Base-by-base conservation (phyloP, 345 rosid genomes). In the Populus nigra region DNA sequence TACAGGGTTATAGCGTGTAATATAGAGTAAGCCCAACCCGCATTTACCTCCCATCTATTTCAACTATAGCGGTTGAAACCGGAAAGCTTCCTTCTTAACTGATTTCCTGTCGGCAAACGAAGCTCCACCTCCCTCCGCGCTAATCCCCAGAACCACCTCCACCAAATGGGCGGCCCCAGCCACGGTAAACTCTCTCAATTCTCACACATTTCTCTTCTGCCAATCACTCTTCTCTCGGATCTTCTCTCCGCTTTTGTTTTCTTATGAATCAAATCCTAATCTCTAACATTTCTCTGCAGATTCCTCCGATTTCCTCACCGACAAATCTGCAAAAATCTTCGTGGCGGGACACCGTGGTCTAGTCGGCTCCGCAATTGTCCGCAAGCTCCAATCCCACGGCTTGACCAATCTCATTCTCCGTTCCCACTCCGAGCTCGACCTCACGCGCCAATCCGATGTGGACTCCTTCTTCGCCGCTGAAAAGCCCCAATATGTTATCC, bases 271-370 rank as follows among this genome's bases (percentile, higher is more conserved):
- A 15, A 47, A 47, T 9, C 2, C 27, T 59, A 59, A 57, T n/a
- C 63, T 57, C 63, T 9, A 57, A 59, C 63, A n/a, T 23, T 5
- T 76, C 3, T 68, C 7, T 69, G 0, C 65, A 77, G 80, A 68
- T 35, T 61, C 72, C 20, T 67, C 75, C 62, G 83, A 91, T 73
- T 90, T 89, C 81, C 78, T 92, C 84, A 73, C 91, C 12, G 86
- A 88, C 18, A 92, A 86, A 83, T 88, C 94, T 3, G 90, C 92
- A 49, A 96, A 92, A 89, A 85, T 92, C 82, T 96, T 96, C 74
- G 97, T 96, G 22, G 98, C 99, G 17, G 99, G 99, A 68, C 97
- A 96, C 86, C 85, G 97, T 1, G 99, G 99, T 25, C 89, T 96
- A 3, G 98, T 92, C 20, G 99, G 97, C 39, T 91, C 97, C 0